phyloP scores from a whole-genome alignment of 2,329 filamentous ascomycete species.

The Dendryphion nanum region DNA sequence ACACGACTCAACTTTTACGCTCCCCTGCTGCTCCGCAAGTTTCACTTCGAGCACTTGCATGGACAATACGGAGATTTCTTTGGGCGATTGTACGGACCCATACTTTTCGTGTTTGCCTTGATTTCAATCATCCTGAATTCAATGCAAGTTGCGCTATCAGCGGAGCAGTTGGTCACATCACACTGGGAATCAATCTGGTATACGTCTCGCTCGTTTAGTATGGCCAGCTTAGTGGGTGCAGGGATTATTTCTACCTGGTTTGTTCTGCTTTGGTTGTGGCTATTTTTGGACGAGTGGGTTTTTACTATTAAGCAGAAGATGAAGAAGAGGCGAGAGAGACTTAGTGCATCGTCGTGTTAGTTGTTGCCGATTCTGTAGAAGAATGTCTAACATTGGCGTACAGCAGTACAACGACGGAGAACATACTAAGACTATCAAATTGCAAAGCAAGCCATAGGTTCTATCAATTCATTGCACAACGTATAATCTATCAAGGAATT shows the following conservation, averaged over 20 bases:
- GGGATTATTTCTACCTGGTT: neutral
- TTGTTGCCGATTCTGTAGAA: too few relatives aligned
- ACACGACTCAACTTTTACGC: conserved; percentile 47
- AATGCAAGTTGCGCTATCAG: conserved; percentile 16
- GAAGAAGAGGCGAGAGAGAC: neutral
- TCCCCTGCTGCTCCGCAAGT: conserved; percentile 27
- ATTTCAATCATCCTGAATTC: conserved; percentile 18
- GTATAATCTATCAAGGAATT: too few relatives aligned
- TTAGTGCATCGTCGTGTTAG: neutral
- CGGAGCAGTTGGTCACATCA: neutral
- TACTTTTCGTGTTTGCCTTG: conserved; percentile 18
- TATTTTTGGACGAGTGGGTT: conserved; percentile 1
- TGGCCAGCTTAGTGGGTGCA: neutral
- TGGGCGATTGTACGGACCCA: conserved; percentile 12
- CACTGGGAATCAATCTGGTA: neutral
- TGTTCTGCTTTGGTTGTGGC: neutral
- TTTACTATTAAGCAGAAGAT: neutral
- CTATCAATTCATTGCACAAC: too few relatives aligned
- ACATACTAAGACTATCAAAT: too few relatives aligned
- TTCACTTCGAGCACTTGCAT: conserved; percentile 21
- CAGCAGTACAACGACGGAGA: too few relatives aligned
- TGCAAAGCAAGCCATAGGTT: too few relatives aligned
- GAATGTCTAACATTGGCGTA: too few relatives aligned
- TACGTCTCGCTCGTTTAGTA: neutral
- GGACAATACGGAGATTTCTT: conserved; percentile 34